Conservation (phyloP, 78 protist species). For the Dictyostelium purpureum region DNA sequence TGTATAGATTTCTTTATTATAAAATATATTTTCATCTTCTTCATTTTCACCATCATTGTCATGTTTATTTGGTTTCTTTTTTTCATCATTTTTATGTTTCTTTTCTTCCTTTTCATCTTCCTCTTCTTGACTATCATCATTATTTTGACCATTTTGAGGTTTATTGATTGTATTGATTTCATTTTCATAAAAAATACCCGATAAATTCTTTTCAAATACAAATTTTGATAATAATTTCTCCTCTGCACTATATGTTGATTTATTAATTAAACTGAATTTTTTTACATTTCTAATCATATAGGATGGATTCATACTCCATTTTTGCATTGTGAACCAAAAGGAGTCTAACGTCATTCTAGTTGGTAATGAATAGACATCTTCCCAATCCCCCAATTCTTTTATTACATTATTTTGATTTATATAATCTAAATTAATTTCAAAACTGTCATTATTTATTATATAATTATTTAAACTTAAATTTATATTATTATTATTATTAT, state of each 20-base stretch:
- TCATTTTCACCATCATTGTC: background rate
- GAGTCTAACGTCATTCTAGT: constrained; percentile 24
- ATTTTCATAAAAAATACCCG: constrained; percentile 6
- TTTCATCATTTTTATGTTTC: background rate
- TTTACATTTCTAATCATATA: constrained; percentile 29
- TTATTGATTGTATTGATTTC: background rate
- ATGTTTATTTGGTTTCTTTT: background rate
- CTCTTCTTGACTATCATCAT: background rate
- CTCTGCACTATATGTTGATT: background rate
- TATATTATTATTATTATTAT: background rate
- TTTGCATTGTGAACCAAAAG: constrained; percentile 66
- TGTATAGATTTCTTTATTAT: background rate
- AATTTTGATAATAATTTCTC: background rate
- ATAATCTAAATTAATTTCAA: too few relatives aligned
- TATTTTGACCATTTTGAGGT: background rate
- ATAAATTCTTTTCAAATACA: constrained; percentile 8
- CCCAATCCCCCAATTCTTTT: background rate
- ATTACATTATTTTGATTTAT: background rate
- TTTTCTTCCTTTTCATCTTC: background rate
- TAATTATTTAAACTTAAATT: too few relatives aligned
- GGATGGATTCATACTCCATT: constrained; percentile 53
- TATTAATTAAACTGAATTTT: constrained; percentile 12
- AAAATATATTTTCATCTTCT: background rate
- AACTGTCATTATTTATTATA: too few relatives aligned
- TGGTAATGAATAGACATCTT: background rate